Percentiles rank a stretch among this genome's conserved stretches.
phyloP scores from a whole-genome alignment of 225 moss, liverwort and hornwort genomes.

The Sphagnum tenellum region DNA sequence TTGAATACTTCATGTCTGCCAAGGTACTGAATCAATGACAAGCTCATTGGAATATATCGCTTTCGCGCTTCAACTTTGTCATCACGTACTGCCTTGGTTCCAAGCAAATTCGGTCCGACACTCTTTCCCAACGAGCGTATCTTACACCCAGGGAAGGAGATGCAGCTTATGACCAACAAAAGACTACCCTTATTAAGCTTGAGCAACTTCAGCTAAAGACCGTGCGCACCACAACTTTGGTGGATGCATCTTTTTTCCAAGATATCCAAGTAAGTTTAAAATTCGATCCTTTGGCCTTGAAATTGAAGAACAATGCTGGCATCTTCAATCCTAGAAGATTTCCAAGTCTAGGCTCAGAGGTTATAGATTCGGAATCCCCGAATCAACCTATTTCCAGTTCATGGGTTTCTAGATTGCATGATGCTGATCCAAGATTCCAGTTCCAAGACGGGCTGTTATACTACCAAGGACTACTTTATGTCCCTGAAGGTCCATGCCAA shows the following conservation, averaged over 20 bases:
- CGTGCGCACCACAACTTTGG: not conserved
- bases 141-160: not conserved
- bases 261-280: not conserved
- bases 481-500: not conserved
- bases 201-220: not conserved
- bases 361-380: no score
- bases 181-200: not conserved
- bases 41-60: not conserved
- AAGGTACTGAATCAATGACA: not conserved
- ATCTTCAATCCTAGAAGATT: no score
- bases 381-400: no score
- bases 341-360: no score
- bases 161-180: not conserved
- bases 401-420: no score
- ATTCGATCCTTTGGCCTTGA: not conserved
- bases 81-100: not conserved
- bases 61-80: not conserved
- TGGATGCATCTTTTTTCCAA: not conserved
- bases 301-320: not conserved
- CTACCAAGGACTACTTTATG: not conserved
- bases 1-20: not conserved
- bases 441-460: not conserved
- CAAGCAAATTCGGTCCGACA: not conserved
- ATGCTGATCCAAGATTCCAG: not conserved
- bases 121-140: not conserved